These are phyloP conservation scores for Phytophthora pluvialis DNA, from an alignment of 352 stramenopile genomes.

Conservation along the genomic window DNA sequence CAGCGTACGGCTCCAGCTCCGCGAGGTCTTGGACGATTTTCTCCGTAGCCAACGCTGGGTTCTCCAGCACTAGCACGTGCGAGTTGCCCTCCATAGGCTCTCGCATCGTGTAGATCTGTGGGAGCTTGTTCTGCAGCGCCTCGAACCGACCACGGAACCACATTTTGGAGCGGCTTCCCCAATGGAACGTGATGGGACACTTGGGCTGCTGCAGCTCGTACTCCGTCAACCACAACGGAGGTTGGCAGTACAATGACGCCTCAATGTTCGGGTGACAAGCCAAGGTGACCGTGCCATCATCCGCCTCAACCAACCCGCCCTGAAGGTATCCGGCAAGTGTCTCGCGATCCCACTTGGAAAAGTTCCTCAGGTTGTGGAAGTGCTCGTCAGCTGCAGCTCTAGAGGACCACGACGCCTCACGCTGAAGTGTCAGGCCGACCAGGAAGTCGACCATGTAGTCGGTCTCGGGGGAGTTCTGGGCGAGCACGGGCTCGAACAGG, in stretches of 20 bases:
- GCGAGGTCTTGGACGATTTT: constrained; percentile 48
- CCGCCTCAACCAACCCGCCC: constrained; percentile 34
- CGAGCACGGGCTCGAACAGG: constrained; percentile 54
- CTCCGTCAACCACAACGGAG: constrained; percentile 40
- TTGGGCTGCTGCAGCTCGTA: constrained; percentile 43
- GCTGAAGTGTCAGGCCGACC: constrained; percentile 40
- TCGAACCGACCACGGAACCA: constrained; percentile 45
- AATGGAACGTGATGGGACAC: constrained; percentile 51
- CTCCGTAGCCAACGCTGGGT: constrained; percentile 42
- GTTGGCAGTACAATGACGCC: constrained; percentile 51
- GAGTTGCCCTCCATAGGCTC: constrained; percentile 46
- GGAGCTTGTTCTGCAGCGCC: constrained; percentile 32
- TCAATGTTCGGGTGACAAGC: constrained; percentile 53
- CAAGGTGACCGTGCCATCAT: constrained; percentile 38
- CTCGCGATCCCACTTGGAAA: constrained; percentile 47
- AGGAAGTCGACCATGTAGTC: constrained; percentile 47
- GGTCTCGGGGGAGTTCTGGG: constrained; percentile 35
- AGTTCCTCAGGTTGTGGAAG: constrained; percentile 41
- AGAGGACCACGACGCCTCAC: constrained; percentile 39
- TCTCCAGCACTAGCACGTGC: constrained; percentile 60
- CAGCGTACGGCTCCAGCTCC: constrained; percentile 30
- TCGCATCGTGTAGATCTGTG: constrained; percentile 49
- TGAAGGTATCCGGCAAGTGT: constrained; percentile 34
- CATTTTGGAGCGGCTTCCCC: constrained; percentile 54
- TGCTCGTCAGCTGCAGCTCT: constrained; percentile 36